phyloP scores from a whole-genome alignment of 257 asterid genomes.

The Solanum chiquidenum region DNA sequence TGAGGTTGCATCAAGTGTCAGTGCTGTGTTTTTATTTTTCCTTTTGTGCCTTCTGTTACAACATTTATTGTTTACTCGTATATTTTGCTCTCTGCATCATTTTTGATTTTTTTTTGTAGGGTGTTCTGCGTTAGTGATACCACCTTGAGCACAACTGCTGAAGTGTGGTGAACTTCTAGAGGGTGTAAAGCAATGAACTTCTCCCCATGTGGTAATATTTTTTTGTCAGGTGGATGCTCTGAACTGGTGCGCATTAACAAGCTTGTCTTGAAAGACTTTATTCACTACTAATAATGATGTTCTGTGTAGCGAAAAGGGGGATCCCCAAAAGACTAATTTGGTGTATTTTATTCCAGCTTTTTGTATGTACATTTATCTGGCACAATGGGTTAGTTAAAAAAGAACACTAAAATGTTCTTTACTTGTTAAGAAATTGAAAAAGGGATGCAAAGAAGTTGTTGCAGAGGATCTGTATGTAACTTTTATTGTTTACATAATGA shows the following conservation, averaged over 20 bases:
- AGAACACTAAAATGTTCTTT: background rate
- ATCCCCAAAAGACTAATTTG: background rate
- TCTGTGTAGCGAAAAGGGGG: background rate
- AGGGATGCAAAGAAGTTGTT: background rate
- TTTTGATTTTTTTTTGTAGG: background rate
- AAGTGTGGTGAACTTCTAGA: background rate
- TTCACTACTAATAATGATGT: background rate
- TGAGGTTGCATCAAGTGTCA: background rate
- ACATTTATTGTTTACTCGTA: background rate
- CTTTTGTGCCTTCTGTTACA: background rate
- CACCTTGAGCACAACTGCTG: background rate
- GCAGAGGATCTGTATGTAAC: background rate
- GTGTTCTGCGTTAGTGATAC: background rate
- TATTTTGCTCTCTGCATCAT: background rate
- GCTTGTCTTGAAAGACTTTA: background rate
- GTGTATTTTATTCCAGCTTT: background rate
- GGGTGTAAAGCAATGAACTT: background rate
- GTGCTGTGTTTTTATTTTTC: background rate
- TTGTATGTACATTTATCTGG: background rate
- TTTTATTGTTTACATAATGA: background rate
- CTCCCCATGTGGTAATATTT: background rate
- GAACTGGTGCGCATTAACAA: background rate
- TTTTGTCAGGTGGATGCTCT: background rate
- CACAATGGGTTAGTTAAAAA: background rate
- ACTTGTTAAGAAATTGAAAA: background rate